phyloP scores from a whole-genome alignment of 768 basidiomycete genomes.

The Pholiota conissans region DNA sequence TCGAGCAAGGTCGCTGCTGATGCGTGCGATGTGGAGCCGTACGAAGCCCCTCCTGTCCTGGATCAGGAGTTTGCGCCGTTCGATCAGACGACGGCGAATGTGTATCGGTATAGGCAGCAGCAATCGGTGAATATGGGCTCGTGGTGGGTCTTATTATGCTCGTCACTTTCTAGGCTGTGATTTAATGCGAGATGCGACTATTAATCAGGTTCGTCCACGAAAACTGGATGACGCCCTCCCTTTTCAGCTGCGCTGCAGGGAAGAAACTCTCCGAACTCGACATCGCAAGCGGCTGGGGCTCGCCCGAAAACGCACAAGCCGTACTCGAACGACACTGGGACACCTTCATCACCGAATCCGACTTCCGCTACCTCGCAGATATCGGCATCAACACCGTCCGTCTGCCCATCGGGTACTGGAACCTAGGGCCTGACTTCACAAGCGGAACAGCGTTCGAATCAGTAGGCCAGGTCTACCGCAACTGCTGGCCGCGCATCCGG shows the following conservation, averaged over 20 bases:
- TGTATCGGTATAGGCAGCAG: conserved; percentile 65
- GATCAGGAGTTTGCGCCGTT: conserved; percentile 46
- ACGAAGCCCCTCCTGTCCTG: conserved; percentile 25
- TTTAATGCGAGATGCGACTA: background rate
- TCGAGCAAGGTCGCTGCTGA: background rate
- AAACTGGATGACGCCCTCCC: conserved; percentile 71
- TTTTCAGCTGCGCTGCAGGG: conserved; percentile 59
- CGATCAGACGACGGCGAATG: conserved; percentile 44
- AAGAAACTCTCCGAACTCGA: conserved; percentile 57
- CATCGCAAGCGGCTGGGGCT: conserved; percentile 64
- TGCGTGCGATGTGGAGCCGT: conserved; percentile 30
- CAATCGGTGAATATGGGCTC: conserved; percentile 66
- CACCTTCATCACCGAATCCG: conserved; percentile 61
- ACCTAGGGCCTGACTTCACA: conserved; percentile 55
- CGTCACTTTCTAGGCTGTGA: background rate
- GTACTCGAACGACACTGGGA: conserved; percentile 78
- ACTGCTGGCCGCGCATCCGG: conserved; percentile 68
- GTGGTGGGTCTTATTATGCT: conserved; percentile 36
- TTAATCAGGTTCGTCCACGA: conserved; percentile 70
- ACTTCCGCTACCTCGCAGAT: conserved; percentile 65
- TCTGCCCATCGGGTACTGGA: conserved; percentile 63
- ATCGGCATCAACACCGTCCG: conserved; percentile 73
- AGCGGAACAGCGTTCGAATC: conserved; percentile 65
- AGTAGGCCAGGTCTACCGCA: conserved; percentile 51
- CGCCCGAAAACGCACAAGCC: conserved; percentile 39